Conservation (phyloP, 2,329 filamentous ascomycete genomes). For the Colletotrichum incanum region DNA sequence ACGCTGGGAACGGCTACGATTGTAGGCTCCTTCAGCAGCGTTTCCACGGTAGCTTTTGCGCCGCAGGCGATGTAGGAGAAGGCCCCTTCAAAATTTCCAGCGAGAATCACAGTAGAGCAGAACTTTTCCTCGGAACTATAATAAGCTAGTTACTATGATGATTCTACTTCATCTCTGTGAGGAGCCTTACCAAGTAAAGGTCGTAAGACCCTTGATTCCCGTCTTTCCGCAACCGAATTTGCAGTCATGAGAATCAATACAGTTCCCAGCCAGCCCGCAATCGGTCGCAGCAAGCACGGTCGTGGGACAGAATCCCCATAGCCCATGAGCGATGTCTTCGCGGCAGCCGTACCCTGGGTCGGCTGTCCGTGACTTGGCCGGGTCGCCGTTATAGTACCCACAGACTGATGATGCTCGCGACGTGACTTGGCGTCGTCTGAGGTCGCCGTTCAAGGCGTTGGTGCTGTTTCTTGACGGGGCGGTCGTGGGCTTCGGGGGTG, state of each 20-base stretch:
- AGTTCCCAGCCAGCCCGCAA: conserved; percentile 56
- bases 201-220: conserved; percentile 47
- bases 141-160: neutral
- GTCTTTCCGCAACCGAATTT: conserved; percentile 52
- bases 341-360: conserved; percentile 54
- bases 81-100: conserved; percentile 50
- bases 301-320: conserved; percentile 59
- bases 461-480: conserved; percentile 16
- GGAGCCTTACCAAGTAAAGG: conserved; percentile 54
- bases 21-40: conserved; percentile 21
- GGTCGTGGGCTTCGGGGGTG: conserved; percentile 7
- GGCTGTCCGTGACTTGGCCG: conserved; percentile 50
- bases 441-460: neutral
- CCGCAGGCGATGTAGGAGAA: conserved; percentile 57
- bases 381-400: conserved; percentile 52
- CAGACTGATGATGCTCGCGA: conserved; percentile 45
- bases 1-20: conserved; percentile 4
- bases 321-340: conserved; percentile 51
- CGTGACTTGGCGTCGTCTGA: conserved; percentile 12
- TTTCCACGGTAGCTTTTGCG: conserved; percentile 46
- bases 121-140: conserved; percentile 44
- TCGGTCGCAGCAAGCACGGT: conserved; percentile 54
- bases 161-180: neutral
- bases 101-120: conserved; percentile 55
- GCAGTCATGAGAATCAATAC: conserved; percentile 53